Evolutionary conservation across 176 grass and related monocot genomes (phyloP), one percentile per base, ranked within the genome.

Genomic region (Raddia guianensis): DNA sequence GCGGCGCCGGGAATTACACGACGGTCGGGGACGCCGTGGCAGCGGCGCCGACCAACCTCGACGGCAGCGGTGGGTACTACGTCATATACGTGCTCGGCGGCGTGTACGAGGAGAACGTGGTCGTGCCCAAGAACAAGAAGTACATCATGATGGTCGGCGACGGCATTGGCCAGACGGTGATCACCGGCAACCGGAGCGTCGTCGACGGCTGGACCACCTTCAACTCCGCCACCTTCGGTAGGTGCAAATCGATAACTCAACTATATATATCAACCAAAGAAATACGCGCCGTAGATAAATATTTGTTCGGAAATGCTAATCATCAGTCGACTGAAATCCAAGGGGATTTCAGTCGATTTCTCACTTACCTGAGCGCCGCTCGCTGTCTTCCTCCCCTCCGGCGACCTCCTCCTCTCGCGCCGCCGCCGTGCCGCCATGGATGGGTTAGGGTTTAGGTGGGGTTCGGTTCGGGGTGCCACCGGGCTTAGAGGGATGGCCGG

Each of bases 81-180:
- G 54, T 98, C 6, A 95, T 98, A 20, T 86, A 93, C 74, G 95
- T 98, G 54, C 82, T 42, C 9, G 80, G 37, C 18, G 92, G 95
- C 12, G 90, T 98, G 9, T 98, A 98, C 71, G 77, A 89, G n/a
- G 95, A 98, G 80, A 93, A 95, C 76, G 91, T 98, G 62, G 79
- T 83, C 56, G 82, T 98, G 51, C 57, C 86, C 21, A 86, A 90
- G 61, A 86, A 78, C 62, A 87, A 85, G 68, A 98, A 74, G 59
- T 93, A 95, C 63, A 68, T 98, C 51, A 95, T 98, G 95, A 98
- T 98, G 86, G 50, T 98, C 2, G 95, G 95, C 13, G 84, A 89
- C 1, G 95, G 95, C 40, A 91, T 98, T 27, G 88, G 86, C 10
- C 84, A 83, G 52, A 98, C 92, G 15, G 88, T 98, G 32, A 86